Conservation (phyloP, 1,139 yeast species). For the Yamadazyma epiphylla region DNA sequence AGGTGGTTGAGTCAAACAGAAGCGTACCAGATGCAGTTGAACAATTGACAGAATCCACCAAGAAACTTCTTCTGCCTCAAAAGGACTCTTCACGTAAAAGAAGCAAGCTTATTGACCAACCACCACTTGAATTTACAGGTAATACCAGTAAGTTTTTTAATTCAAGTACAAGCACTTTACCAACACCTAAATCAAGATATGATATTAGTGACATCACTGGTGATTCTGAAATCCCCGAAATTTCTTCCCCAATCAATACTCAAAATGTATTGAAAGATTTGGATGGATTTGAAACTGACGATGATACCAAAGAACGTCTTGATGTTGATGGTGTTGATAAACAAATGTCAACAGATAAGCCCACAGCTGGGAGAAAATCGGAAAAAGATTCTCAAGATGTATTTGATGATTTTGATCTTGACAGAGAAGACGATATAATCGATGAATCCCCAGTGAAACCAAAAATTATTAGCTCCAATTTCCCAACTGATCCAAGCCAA, state of each 20-base stretch:
- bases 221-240: conserved; percentile 36
- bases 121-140: conserved; percentile 1
- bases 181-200: conserved; percentile 6
- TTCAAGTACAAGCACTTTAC: conserved; percentile 2
- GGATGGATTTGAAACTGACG: conserved; percentile 14
- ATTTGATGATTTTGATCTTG: conserved; percentile 10
- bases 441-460: conserved; percentile 42
- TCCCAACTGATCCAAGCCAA: conserved; percentile 5
- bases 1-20: background rate
- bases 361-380: background rate
- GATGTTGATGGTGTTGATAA: too few species aligned
- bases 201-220: conserved; percentile 24
- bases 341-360: background rate
- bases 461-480: conserved; percentile 2
- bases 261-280: conserved; percentile 16
- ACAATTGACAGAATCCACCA: too few species aligned
- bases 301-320: conserved; percentile 9
- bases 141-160: conserved; percentile 14
- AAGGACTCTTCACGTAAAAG: too few species aligned
- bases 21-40: too few species aligned
- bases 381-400: conserved; percentile 1
- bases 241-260: conserved; percentile 25
- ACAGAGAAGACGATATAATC: conserved; percentile 36
- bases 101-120: conserved; percentile 11
- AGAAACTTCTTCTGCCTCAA: background rate